Evolutionary conservation across 495 filamentous ascomycete genomes (phyloP).

Genomic region (Thermochaetoides thermophila): DNA sequence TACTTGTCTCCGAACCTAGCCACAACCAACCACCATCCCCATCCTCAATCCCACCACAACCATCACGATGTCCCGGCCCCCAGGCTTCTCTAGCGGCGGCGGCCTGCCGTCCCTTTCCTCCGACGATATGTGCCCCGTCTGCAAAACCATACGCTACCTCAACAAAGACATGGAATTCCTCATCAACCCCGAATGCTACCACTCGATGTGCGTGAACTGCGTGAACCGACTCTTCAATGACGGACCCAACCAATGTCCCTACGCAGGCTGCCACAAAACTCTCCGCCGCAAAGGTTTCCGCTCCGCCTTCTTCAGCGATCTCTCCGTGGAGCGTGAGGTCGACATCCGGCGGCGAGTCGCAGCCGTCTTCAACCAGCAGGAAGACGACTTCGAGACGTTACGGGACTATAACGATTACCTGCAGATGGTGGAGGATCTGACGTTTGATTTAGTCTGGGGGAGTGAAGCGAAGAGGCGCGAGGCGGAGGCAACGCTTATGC

Average conservation of each 20-base stretch:
- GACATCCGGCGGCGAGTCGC: slow-evolving; percentile 75
- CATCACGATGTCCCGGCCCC: slow-evolving; percentile 19
- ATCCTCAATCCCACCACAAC: background rate
- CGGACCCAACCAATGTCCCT: slow-evolving; percentile 80
- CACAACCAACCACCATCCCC: background rate
- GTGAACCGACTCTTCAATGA: slow-evolving; percentile 87
- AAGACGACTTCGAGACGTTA: slow-evolving; percentile 80
- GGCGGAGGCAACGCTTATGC: slow-evolving; percentile 51
- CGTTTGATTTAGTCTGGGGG: slow-evolving; percentile 69
- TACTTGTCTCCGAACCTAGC: no score
- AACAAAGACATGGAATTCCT: slow-evolving; percentile 87
- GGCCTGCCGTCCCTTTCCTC: slow-evolving; percentile 12
- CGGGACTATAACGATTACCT: slow-evolving; percentile 85
- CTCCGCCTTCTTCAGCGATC: slow-evolving; percentile 76
- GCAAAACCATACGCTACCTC: slow-evolving; percentile 88
- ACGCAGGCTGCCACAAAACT: slow-evolving; percentile 71
- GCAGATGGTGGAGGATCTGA: slow-evolving; percentile 79
- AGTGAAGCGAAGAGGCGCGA: slow-evolving; percentile 45
- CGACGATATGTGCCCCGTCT: slow-evolving; percentile 84
- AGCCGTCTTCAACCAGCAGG: slow-evolving; percentile 67
- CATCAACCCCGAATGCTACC: slow-evolving; percentile 96
- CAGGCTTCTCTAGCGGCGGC: background rate
- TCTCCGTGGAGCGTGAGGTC: slow-evolving; percentile 83
- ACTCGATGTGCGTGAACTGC: slow-evolving; percentile 93
- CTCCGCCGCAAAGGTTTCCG: slow-evolving; percentile 75